Percentiles rank a stretch among this genome's conserved stretches.
Evolutionary conservation across 495 filamentous ascomycete genomes (phyloP).

Genomic region (Sporormia fimetaria): DNA sequence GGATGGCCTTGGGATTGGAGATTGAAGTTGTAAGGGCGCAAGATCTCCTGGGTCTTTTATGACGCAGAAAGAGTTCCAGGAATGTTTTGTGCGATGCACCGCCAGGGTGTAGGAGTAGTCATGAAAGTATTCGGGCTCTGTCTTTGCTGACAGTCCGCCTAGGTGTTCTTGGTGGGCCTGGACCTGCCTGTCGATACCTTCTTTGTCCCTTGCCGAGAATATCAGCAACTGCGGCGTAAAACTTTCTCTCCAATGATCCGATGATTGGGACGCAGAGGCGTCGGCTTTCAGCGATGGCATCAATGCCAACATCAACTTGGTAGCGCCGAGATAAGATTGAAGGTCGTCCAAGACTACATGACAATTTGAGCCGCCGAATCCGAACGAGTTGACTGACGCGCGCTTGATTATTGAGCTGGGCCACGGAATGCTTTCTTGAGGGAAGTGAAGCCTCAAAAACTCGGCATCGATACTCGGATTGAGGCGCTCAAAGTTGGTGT

Average conservation of each 20-base stretch:
- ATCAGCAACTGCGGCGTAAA: neutral
- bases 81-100: neutral
- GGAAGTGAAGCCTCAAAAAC: constrained; percentile 9
- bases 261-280: neutral
- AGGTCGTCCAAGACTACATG: constrained; percentile 34
- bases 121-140: neutral
- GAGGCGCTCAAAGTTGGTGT: constrained; percentile 25
- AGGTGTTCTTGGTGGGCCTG: neutral
- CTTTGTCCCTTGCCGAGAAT: neutral
- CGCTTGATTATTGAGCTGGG: constrained; percentile 19
- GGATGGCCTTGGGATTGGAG: neutral
- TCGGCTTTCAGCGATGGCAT: neutral
- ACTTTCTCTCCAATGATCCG: neutral
- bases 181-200: neutral
- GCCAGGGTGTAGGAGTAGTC: constrained; percentile 3
- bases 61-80: constrained; percentile 1
- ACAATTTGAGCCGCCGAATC: constrained; percentile 31
- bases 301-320: constrained; percentile 3
- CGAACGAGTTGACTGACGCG: constrained; percentile 33
- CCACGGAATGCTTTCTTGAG: constrained; percentile 5
- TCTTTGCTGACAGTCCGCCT: neutral
- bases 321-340: neutral
- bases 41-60: neutral
- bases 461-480: constrained; percentile 31
- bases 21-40: neutral